Conservation (phyloP, 2,329 filamentous ascomycete genomes). For the Septoria linicola region DNA sequence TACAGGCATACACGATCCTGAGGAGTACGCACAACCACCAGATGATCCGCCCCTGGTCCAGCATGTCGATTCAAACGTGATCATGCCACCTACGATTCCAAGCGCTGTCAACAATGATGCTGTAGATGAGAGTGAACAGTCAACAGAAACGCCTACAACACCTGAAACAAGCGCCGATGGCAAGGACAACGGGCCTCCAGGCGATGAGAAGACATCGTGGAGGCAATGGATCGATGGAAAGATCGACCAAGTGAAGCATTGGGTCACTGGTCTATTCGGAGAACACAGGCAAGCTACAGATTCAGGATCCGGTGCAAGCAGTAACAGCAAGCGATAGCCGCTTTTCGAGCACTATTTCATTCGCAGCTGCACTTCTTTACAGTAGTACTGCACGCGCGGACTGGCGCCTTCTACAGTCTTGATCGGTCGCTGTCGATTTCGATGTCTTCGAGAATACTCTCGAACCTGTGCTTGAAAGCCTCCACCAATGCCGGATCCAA, state of each 20-base stretch:
- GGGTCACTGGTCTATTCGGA: constrained; percentile 32
- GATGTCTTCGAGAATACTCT: constrained; percentile 29
- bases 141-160: too few relatives aligned
- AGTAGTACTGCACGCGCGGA: neutral
- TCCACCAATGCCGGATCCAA: constrained; percentile 33
- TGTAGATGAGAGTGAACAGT: too few relatives aligned
- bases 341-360: too few relatives aligned
- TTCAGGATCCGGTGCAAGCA: neutral
- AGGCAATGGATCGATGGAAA: constrained; percentile 37
- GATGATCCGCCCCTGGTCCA: constrained; percentile 25
- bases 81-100: constrained; percentile 18
- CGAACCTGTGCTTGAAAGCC: constrained; percentile 31
- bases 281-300: constrained; percentile 10
- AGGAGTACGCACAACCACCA: constrained; percentile 20
- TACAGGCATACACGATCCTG: constrained; percentile 56
- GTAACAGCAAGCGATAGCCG: neutral
- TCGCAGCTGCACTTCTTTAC: neutral
- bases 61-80: constrained; percentile 12
- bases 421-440: constrained; percentile 5
- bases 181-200: too few relatives aligned
- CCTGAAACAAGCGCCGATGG: neutral
- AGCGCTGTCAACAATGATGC: neutral
- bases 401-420: constrained; percentile 8
- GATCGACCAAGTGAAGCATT: constrained; percentile 36
- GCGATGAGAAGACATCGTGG: constrained; percentile 26